Percentiles rank a stretch among this genome's conserved stretches.
These are phyloP conservation scores for Monosporascus ibericus DNA, from an alignment of 2,329 filamentous ascomycete species.

Conservation along the genomic window DNA sequence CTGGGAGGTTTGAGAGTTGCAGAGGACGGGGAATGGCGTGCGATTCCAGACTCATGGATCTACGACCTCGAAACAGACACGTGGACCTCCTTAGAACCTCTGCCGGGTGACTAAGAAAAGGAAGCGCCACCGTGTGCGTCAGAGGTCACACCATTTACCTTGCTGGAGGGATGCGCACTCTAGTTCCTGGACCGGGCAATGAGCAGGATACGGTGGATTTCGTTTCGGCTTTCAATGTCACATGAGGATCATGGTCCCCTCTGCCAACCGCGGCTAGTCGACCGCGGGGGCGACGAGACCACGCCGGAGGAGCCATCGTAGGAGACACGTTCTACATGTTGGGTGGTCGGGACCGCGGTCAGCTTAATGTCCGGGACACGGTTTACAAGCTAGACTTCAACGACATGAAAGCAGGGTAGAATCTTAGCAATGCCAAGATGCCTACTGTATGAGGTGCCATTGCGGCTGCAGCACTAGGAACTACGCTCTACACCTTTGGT, in stretches of 20 bases:
- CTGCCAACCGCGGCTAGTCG: conserved; percentile 12
- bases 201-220: conserved; percentile 10
- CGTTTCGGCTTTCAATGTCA: conserved; percentile 26
- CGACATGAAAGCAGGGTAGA: conserved; percentile 21
- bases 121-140: conserved; percentile 27
- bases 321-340: conserved; percentile 29
- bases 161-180: conserved; percentile 28
- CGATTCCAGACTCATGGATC: conserved; percentile 20
- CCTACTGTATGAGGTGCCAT: conserved; percentile 30
- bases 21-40: conserved; percentile 19
- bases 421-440: conserved; percentile 22
- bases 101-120: conserved; percentile 23
- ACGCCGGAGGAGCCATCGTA: conserved; percentile 25
- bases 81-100: conserved; percentile 21
- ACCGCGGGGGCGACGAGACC: conserved; percentile 30
- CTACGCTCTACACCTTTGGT: conserved; percentile 7
- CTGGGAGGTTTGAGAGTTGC: conserved; percentile 29
- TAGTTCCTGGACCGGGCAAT: conserved; percentile 14
- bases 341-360: conserved; percentile 26
- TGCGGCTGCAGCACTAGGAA: conserved; percentile 5
- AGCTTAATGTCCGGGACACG: conserved; percentile 25
- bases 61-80: conserved; percentile 21
- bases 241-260: conserved; percentile 17
- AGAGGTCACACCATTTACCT: conserved; percentile 26
- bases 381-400: conserved; percentile 29